phyloP scores from a whole-genome alignment of 2,329 filamentous ascomycete genomes.

The Penicillium sp. region DNA sequence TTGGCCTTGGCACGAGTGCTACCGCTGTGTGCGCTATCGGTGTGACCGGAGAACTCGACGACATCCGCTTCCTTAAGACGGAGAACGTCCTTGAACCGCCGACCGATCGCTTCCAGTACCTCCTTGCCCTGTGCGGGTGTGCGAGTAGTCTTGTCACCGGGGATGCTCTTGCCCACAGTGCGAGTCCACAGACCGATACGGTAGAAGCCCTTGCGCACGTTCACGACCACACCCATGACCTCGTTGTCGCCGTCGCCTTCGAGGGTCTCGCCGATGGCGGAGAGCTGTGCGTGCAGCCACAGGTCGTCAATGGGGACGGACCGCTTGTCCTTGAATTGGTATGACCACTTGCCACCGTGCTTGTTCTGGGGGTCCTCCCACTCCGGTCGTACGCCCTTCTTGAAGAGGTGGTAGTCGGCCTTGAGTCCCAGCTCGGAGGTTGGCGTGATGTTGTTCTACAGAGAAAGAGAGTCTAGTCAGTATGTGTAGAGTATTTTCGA shows the following conservation, averaged over 20 bases:
- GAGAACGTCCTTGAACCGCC: conserved; percentile 89
- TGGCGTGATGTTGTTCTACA: conserved; percentile 95
- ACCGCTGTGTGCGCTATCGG: conserved; percentile 87
- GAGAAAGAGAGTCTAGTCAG: conserved; percentile 20
- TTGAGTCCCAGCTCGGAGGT: conserved; percentile 95
- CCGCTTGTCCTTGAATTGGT: conserved; percentile 96
- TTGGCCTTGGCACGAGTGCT: conserved; percentile 97
- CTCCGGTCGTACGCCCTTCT: conserved; percentile 92
- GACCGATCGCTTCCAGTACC: conserved; percentile 80
- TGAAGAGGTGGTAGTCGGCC: conserved; percentile 99
- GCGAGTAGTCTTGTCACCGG: conserved; percentile 74
- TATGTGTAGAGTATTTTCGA: neutral
- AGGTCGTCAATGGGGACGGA: conserved; percentile 88
- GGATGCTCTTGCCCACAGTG: conserved; percentile 83
- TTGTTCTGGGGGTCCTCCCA: conserved; percentile 99
- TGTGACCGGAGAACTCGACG: conserved; percentile 96
- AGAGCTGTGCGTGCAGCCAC: conserved; percentile 96
- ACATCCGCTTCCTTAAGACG: conserved; percentile 74
- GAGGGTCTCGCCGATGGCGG: conserved; percentile 95
- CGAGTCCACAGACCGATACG: conserved; percentile 97
- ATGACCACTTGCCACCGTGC: conserved; percentile 98
- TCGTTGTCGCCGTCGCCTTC: conserved; percentile 92
- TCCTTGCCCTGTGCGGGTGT: conserved; percentile 81
- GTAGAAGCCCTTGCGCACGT: conserved; percentile 97
- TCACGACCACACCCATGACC: conserved; percentile 99